Percentiles rank a stretch among this genome's conserved stretches.
These are phyloP conservation scores for Eucalyptus tenuipes DNA, from an alignment of 345 rosid species.

Conservation along the genomic window DNA sequence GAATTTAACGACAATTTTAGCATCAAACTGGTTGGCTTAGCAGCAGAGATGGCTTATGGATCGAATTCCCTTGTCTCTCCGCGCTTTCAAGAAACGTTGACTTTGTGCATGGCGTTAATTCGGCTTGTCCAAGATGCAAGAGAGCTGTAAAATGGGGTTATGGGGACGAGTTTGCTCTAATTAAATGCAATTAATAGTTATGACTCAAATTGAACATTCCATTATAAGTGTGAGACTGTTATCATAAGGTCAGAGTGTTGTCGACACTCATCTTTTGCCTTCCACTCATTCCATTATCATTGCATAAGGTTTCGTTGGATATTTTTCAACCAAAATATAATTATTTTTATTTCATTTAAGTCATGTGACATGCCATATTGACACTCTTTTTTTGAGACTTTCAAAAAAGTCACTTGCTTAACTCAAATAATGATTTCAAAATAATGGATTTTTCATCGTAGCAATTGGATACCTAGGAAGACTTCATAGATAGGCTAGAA, in stretches of 20 bases:
- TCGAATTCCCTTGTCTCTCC: background rate
- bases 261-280: background rate
- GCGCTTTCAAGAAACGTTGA: background rate
- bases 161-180: background rate
- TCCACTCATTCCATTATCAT: no score
- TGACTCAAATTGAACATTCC: accelerated
- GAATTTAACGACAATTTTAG: background rate
- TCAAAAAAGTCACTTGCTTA: no score
- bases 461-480: no score
- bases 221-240: accelerated
- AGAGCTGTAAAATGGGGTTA: background rate
- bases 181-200: background rate
- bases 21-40: background rate
- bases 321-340: no score
- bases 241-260: accelerated
- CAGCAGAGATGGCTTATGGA: background rate
- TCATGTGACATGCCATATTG: no score
- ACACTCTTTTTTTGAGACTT: no score
- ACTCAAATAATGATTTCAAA: no score
- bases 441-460: no score
- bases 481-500: no score
- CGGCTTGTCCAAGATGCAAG: background rate
- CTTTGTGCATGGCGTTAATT: background rate
- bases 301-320: no score
- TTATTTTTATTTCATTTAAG: no score